Percentiles rank a stretch among this genome's conserved stretches.
Conservation (phyloP, 805 yeast species). For the Teunomyces tritomae region DNA sequence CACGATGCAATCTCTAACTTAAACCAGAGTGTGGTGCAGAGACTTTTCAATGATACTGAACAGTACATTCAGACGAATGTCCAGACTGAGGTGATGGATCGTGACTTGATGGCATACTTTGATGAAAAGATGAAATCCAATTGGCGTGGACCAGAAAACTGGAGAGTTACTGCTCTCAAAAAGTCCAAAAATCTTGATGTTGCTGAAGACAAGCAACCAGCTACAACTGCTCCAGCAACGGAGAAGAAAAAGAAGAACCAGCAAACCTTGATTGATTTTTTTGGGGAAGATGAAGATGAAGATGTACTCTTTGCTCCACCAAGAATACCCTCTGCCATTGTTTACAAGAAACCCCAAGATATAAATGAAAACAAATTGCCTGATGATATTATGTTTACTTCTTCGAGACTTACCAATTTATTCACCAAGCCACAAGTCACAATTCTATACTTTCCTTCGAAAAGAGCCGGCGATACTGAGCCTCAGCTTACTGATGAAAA, state of each 20-base stretch:
- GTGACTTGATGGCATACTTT: constrained; percentile 74
- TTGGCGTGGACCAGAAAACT: constrained; percentile 92
- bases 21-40: constrained; percentile 14
- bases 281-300: constrained; percentile 31
- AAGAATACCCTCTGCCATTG: constrained; percentile 16
- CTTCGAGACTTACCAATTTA: constrained; percentile 62
- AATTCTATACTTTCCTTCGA: constrained; percentile 21
- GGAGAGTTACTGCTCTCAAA: constrained; percentile 73
- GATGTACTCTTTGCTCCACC: constrained; percentile 35
- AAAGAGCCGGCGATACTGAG: constrained; percentile 13
- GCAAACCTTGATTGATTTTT: constrained; percentile 28
- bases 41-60: constrained; percentile 12
- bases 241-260: constrained; percentile 21
- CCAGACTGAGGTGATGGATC: constrained; percentile 41
- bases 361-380: constrained; percentile 55
- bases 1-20: constrained; percentile 5
- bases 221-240: constrained; percentile 3
- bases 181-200: constrained; percentile 31
- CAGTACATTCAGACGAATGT: constrained; percentile 13
- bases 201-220: constrained; percentile 2
- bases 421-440: constrained; percentile 63
- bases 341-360: constrained; percentile 19
- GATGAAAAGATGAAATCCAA: constrained; percentile 66
- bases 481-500: constrained; percentile 57
- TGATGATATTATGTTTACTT: constrained; percentile 68